Evolutionary conservation across 2,329 filamentous ascomycete genomes (phyloP).

Genomic region (Gaeumannomyces sp.): DNA sequence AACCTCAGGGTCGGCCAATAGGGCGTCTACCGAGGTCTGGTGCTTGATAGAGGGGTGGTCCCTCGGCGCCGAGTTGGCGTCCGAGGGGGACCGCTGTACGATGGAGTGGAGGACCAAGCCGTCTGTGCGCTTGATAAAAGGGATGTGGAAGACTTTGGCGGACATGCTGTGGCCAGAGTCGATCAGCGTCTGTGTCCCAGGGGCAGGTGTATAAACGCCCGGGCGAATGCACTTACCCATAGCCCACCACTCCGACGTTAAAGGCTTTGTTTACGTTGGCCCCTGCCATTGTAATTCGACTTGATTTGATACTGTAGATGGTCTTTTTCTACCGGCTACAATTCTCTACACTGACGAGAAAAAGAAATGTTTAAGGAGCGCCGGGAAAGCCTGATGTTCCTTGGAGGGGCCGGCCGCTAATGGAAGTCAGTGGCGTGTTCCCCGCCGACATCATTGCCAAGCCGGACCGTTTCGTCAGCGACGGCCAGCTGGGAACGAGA

Average conservation of each 20-base stretch:
- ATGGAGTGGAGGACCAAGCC: conserved; percentile 65
- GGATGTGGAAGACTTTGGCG: conserved; percentile 80
- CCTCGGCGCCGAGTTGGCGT: conserved; percentile 58
- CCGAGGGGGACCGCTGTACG: conserved; percentile 64
- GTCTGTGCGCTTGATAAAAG: conserved; percentile 61
- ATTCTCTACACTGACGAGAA: neutral
- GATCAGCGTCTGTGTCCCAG: conserved; percentile 12
- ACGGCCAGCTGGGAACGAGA: no score
- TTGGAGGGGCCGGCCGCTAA: no score
- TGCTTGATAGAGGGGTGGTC: conserved; percentile 62
- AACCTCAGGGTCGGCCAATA: conserved; percentile 60
- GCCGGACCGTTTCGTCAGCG: no score
- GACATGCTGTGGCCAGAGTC: conserved; percentile 36
- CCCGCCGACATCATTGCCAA: neutral
- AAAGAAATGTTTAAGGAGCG: neutral
- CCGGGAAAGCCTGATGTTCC: no score
- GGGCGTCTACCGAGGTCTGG: conserved; percentile 54
- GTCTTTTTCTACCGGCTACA: neutral
- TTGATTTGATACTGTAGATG: neutral
- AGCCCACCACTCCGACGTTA: conserved; percentile 25
- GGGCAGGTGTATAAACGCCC: neutral
- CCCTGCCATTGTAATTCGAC: conserved; percentile 15
- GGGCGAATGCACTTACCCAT: conserved; percentile 15
- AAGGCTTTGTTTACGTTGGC: conserved; percentile 16
- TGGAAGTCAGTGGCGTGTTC: no score